Evolutionary conservation across 805 yeast species (phyloP).

Genomic region (Wickerhamiella kazuoi): DNA sequence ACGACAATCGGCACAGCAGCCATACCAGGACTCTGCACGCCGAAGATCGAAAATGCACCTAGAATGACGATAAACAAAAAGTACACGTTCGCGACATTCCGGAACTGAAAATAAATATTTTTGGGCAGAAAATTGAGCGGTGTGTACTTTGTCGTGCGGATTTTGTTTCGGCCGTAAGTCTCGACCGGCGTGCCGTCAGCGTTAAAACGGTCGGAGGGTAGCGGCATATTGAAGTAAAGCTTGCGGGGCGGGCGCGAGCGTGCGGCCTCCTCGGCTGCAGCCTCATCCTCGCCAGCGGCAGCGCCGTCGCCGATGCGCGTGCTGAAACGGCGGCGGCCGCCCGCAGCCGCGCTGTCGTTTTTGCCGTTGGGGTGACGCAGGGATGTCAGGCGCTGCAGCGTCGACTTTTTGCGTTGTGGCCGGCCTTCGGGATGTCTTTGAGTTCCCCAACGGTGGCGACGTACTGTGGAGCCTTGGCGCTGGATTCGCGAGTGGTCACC

Average conservation of each 20-base stretch:
- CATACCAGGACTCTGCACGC: constrained; percentile 53
- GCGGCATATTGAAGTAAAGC: constrained; percentile 32
- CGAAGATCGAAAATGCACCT: constrained; percentile 58
- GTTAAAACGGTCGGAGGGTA: constrained; percentile 29
- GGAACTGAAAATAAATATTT: constrained; percentile 62
- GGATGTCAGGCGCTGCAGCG: neutral
- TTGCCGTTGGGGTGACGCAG: neutral
- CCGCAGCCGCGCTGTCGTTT: neutral
- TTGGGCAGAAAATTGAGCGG: constrained; percentile 80
- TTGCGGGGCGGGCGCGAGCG: constrained; percentile 18
- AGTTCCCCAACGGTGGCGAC: constrained; percentile 51
- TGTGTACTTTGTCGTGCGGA: constrained; percentile 89
- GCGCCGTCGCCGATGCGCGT: too few relatives aligned
- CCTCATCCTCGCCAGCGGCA: neutral
- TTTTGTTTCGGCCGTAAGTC: constrained; percentile 71
- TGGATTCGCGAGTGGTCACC: neutral
- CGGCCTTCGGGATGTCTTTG: constrained; percentile 57
- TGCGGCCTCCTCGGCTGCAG: neutral
- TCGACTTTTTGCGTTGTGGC: constrained; percentile 23
- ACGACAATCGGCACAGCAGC: constrained; percentile 71
- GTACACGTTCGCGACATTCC: constrained; percentile 78
- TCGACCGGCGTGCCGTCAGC: constrained; percentile 41
- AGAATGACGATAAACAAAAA: constrained; percentile 63
- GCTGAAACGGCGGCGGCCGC: too few relatives aligned
- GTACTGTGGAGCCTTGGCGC: constrained; percentile 5